These are phyloP conservation scores for Vicia sativa DNA, from an alignment of 306 rosid species.

Conservation along the genomic window DNA sequence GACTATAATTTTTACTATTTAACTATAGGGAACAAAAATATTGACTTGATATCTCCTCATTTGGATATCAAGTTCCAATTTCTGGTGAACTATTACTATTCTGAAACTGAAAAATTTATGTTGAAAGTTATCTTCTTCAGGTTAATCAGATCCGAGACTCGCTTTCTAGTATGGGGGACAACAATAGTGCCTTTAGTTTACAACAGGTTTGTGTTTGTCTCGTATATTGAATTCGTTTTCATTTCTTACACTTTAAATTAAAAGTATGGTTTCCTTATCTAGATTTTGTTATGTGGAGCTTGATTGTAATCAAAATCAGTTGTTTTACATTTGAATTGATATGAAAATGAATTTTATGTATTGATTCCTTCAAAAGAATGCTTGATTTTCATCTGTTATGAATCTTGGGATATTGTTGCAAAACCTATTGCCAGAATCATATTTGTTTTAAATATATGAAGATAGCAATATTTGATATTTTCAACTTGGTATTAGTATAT, in stretches of 20 bases:
- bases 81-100: constrained; percentile 27
- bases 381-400: no score
- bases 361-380: no score
- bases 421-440: no score
- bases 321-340: constrained; percentile 9
- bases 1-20: constrained; percentile 37
- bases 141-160: constrained; percentile 95
- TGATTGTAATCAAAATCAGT: neutral
- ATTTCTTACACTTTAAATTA: constrained; percentile 11
- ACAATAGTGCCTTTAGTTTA: constrained; percentile 91
- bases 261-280: constrained; percentile 11
- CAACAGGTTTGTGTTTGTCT: constrained; percentile 99
- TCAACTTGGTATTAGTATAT: no score
- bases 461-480: no score
- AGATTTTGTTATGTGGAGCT: constrained; percentile 25
- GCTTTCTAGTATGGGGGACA: constrained; percentile 91
- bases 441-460: no score
- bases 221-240: constrained; percentile 9
- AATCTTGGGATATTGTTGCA: no score
- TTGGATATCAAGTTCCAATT: constrained; percentile 35
- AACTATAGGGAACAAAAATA: constrained; percentile 90
- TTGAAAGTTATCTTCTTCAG: constrained; percentile 54
- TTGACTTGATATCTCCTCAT: constrained; percentile 69
- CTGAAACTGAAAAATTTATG: constrained; percentile 30
- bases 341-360: no score